Percentiles rank a stretch among this genome's conserved stretches.
phyloP scores from a whole-genome alignment of 331 rosid genomes.

The Malus hybrid region DNA sequence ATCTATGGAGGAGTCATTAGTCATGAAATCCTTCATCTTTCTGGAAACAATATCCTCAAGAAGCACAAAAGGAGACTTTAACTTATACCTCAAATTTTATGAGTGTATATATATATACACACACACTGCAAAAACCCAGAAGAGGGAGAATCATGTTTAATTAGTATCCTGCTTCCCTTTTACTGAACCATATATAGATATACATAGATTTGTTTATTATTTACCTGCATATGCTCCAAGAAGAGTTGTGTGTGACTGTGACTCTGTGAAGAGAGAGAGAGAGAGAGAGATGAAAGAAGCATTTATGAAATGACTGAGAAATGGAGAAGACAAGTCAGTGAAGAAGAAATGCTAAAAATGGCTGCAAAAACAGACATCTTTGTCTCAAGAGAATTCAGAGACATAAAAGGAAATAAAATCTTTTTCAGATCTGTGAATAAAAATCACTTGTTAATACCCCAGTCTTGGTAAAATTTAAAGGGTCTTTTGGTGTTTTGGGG shows the following conservation, averaged over 20 bases:
- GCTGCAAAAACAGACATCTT: conserved; percentile 19
- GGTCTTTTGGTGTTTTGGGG: background rate
- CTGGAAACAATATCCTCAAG: background rate
- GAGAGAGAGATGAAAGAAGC: background rate
- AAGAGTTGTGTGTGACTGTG: background rate
- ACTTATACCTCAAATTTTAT: background rate
- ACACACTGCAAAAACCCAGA: background rate
- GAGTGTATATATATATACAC: background rate
- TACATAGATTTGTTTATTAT: background rate
- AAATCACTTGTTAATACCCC: background rate
- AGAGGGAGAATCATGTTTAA: background rate
- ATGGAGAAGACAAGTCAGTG: background rate
- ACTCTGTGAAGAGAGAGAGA: background rate
- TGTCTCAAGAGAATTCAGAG: conserved; percentile 9
- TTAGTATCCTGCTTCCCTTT: background rate
- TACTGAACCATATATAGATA: background rate
- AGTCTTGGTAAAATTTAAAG: background rate
- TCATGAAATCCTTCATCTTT: background rate
- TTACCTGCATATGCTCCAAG: background rate
- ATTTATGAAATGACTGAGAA: conserved; percentile 3
- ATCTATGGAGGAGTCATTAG: background rate
- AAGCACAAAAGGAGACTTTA: background rate
- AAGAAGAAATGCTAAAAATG: conserved; percentile 7
- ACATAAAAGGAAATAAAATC: conserved; percentile 1
- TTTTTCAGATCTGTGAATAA: background rate